A percentile compares a stretch with the other conserved stretches of the same genome.
Conservation (phyloP, 805 yeast genomes). For the Pichia sporocuriosa region DNA sequence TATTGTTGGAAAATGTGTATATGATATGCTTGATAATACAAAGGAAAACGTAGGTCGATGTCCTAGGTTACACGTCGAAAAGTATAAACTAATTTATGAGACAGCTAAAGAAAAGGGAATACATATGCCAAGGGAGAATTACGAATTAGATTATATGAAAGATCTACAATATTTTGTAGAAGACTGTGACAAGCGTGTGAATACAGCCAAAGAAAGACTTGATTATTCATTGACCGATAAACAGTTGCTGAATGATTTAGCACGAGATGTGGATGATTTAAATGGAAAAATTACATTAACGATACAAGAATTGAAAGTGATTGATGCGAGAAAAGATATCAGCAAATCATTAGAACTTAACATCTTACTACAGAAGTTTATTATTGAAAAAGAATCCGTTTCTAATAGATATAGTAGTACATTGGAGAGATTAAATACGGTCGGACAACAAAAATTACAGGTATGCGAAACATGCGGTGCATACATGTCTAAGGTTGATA, state of each 20-base stretch:
- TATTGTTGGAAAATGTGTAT: conserved; percentile 81
- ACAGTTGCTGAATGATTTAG: conserved; percentile 21
- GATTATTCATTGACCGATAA: conserved; percentile 64
- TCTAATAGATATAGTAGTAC: conserved; percentile 52
- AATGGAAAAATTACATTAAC: conserved; percentile 61
- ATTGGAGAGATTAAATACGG: conserved; percentile 70
- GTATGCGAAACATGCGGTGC: conserved; percentile 91
- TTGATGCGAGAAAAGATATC: conserved; percentile 40
- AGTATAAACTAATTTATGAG: conserved; percentile 66
- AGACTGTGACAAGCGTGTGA: conserved; percentile 62
- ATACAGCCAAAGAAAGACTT: conserved; percentile 53
- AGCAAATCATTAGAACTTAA: conserved; percentile 46
- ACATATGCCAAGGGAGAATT: conserved; percentile 33
- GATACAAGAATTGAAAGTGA: conserved; percentile 51
- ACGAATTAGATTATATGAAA: conserved; percentile 42
- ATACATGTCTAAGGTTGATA: conserved; percentile 75
- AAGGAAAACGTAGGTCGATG: conserved; percentile 80
- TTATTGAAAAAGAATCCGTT: conserved; percentile 42
- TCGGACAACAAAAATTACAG: conserved; percentile 85
- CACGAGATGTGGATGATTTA: conserved; percentile 50
- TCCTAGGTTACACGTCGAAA: conserved; percentile 66
- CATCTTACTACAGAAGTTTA: conserved; percentile 37
- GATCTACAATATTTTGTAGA: conserved; percentile 46
- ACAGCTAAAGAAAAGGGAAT: conserved; percentile 33
- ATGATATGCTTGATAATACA: conserved; percentile 74